A percentile compares a stretch with the other conserved stretches of the same genome.
phyloP scores from a whole-genome alignment of 2,329 filamentous ascomycete genomes.

The Stagonosporopsis vannaccii region DNA sequence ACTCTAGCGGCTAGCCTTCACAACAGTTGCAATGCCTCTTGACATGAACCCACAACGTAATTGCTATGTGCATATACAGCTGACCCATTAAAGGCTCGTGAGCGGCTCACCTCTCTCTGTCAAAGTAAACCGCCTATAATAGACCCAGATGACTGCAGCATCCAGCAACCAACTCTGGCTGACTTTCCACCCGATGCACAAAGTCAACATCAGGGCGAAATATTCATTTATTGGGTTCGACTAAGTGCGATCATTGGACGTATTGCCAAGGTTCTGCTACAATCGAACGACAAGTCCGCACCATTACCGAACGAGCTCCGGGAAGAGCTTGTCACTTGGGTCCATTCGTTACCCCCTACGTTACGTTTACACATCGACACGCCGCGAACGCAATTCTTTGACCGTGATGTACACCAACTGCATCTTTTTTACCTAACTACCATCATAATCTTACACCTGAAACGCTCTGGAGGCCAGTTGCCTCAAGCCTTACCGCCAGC shows the following conservation, averaged over 20 bases:
- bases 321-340: constrained; percentile 29
- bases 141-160: constrained; percentile 32
- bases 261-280: constrained; percentile 28
- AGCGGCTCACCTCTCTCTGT: constrained; percentile 30
- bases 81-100: constrained; percentile 24
- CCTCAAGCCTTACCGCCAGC: constrained; percentile 32
- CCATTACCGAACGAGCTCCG: constrained; percentile 22
- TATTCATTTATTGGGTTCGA: constrained; percentile 34
- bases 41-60: not conserved
- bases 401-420: constrained; percentile 33
- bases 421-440: constrained; percentile 34
- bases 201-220: constrained; percentile 31
- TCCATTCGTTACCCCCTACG: constrained; percentile 25
- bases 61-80: not conserved
- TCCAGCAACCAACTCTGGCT: constrained; percentile 26
- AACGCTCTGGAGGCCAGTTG: constrained; percentile 30
- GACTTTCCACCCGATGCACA: constrained; percentile 29
- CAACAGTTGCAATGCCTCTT: not conserved
- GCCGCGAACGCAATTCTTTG: constrained; percentile 23
- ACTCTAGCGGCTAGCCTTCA: not conserved
- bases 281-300: constrained; percentile 18
- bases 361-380: constrained; percentile 25
- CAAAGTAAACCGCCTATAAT: constrained; percentile 34
- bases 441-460: constrained; percentile 31
- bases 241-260: constrained; percentile 33